phyloP scores from a whole-genome alignment of 345 rosid genomes.

The Boechera divaricarpa region DNA sequence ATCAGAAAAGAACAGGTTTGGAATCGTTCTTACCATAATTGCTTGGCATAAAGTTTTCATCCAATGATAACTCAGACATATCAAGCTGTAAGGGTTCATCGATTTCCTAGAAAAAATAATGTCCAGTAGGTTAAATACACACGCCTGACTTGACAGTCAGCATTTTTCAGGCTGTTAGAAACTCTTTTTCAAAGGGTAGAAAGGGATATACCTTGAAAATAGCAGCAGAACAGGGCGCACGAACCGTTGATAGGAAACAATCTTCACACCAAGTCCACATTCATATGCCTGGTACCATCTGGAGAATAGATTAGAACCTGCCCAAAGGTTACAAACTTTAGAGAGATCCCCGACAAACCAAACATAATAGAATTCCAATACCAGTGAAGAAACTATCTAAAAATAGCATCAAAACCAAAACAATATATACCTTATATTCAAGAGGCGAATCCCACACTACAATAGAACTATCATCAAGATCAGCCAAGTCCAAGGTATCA shows the following conservation, averaged over 20 bases:
- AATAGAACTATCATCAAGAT: constrained; percentile 87
- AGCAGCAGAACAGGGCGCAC: constrained; percentile 89
- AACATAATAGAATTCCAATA: not conserved
- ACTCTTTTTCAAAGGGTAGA: not conserved
- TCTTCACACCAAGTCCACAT: constrained; percentile 94
- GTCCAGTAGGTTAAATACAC: constrained; percentile 26
- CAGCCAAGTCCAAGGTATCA: constrained; percentile 93
- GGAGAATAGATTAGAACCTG: constrained; percentile 97
- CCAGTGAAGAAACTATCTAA: not conserved
- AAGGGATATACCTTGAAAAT: constrained; percentile 69
- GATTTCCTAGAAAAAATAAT: constrained; percentile 61
- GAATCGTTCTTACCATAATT: constrained; percentile 58
- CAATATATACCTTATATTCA: constrained; percentile 69
- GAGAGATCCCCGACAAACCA: constrained; percentile 12
- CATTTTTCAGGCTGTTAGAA: constrained; percentile 4
- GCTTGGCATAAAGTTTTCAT: constrained; percentile 73
- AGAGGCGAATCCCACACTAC: constrained; percentile 92
- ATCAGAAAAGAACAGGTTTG: not conserved
- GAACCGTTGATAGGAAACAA: constrained; percentile 78
- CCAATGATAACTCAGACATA: constrained; percentile 77
- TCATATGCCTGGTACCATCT: constrained; percentile 99
- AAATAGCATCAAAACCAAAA: constrained; percentile 5
- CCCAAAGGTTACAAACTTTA: constrained; percentile 32
- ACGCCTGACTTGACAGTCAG: constrained; percentile 7
- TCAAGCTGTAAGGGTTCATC: constrained; percentile 87